Base-by-base conservation (phyloP, 2,329 filamentous ascomycete species). In the Claviceps spartinae region DNA sequence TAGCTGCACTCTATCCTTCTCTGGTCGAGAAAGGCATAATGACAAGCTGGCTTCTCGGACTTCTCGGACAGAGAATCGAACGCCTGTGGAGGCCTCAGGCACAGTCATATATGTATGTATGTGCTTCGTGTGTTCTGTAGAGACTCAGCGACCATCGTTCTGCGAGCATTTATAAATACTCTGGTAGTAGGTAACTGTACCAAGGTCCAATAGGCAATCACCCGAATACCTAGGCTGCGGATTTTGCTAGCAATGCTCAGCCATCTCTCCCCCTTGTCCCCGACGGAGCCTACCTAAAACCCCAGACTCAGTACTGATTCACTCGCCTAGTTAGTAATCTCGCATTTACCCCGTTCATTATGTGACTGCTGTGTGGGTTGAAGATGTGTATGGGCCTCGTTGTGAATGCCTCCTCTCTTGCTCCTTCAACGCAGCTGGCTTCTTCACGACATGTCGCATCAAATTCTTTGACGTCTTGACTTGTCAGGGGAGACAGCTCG, bases 201-300 rank as follows among this genome's bases (percentile, higher is more conserved):
- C 24, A 24, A 24, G 24, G 24, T 24, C 5, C 4, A 24, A 24
- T 24, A 24, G 24, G 24, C 24, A 24, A 24, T 24, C 24, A 24
- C 24, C 24, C 24, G 24, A 24, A 24, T 22, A 22, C 22, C 22
- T 24, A 5, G 5, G 5, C 24, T 24, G 41, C 41, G 41, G 41
- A 22, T 43, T 43, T 43, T 43, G 20, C 42, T 43, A 43, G 16
- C 16, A 14, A 18, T 44, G 42, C 13, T 22, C 22, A 44, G 7
- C 22, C 20, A 13, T 44, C 42, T 11, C 42, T 26, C 43, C 20
- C 6, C 8, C 43, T 38, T 47, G 22, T 48, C 36, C 34, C 48
- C 36, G 13, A 46, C 49, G 18, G 42, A 54, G 46, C 43, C 47
- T 52, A 47, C 47, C 50, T 49, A 24, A 11, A 30, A 34, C 9